A percentile compares a stretch with the other conserved stretches of the same genome.
Evolutionary conservation across 2,329 filamentous ascomycete genomes (phyloP).

Genomic region (Aspergillus sp.): DNA sequence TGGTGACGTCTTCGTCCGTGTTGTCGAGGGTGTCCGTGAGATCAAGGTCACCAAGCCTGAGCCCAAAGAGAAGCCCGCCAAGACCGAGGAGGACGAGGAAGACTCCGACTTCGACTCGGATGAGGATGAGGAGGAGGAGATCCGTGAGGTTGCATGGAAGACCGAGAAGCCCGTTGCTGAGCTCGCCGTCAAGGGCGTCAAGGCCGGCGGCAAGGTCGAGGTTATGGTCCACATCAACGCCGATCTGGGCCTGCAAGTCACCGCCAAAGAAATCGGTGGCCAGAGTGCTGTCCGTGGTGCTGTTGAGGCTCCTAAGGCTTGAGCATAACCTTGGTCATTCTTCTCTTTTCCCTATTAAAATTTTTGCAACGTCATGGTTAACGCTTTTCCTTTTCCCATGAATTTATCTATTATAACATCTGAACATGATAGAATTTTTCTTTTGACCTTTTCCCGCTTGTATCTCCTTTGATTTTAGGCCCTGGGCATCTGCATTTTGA

Average conservation of each 20-base stretch:
- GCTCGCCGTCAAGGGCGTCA: constrained; percentile 74
- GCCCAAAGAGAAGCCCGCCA: constrained; percentile 62
- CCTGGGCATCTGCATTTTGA: too few species aligned
- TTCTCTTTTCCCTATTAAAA: too few species aligned
- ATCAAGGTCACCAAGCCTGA: constrained; percentile 92
- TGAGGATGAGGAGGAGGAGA: constrained; percentile 72
- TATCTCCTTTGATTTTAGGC: too few species aligned
- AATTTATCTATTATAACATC: too few species aligned
- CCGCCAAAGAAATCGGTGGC: constrained; percentile 78
- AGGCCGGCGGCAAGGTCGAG: constrained; percentile 88
- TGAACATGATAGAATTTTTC: too few species aligned
- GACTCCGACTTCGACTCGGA: constrained; percentile 61
- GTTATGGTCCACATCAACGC: constrained; percentile 82
- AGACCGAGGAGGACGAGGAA: constrained; percentile 53
- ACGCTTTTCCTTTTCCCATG: too few species aligned
- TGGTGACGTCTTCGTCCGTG: constrained; percentile 81
- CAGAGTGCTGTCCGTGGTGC: constrained; percentile 75
- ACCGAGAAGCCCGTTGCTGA: constrained; percentile 77
- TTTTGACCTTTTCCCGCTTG: too few species aligned
- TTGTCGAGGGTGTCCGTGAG: constrained; percentile 82
- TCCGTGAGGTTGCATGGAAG: constrained; percentile 89
- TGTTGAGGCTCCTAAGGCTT: constrained; percentile 39
- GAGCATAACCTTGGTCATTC: not conserved
- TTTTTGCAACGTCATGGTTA: too few species aligned
- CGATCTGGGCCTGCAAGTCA: constrained; percentile 74